Percentiles rank a stretch among this genome's conserved stretches.
phyloP scores from a whole-genome alignment of 352 stramenopile species.

The Globisporangium viniferum region DNA sequence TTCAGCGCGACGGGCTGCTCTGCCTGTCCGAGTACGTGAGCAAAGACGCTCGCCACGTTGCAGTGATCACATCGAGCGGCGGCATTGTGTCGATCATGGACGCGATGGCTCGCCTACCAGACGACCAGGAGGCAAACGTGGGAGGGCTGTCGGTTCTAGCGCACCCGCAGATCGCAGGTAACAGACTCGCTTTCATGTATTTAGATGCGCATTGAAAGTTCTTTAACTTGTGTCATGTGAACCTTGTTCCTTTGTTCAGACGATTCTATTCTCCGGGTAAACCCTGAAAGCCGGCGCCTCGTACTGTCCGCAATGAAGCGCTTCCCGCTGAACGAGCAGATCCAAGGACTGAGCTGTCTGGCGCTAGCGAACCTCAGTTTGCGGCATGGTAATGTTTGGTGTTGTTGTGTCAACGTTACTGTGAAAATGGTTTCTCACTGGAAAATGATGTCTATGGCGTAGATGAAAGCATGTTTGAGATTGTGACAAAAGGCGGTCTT shows the following conservation, averaged over 20 bases:
- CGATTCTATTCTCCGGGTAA: constrained; percentile 43
- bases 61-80: constrained; percentile 34
- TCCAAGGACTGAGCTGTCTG: constrained; percentile 50
- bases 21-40: constrained; percentile 38
- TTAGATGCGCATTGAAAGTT: not conserved
- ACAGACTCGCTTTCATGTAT: not conserved
- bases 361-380: constrained; percentile 58
- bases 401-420: not conserved
- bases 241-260: constrained; percentile 18
- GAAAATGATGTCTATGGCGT: too few species aligned
- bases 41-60: constrained; percentile 26
- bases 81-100: constrained; percentile 44
- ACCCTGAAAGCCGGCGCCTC: constrained; percentile 45
- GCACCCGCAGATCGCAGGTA: constrained; percentile 49
- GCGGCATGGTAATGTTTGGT: constrained; percentile 32
- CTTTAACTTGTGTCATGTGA: not conserved
- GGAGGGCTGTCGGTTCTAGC: constrained; percentile 49
- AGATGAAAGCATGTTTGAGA: constrained; percentile 55
- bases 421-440: not conserved
- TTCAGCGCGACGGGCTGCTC: constrained; percentile 50
- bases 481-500: constrained; percentile 52
- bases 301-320: constrained; percentile 57
- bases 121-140: constrained; percentile 48
- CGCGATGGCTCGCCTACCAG: constrained; percentile 43
- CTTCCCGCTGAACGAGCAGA: constrained; percentile 54